These are phyloP conservation scores for Calophaca sinica DNA, from an alignment of 306 rosid genomes.

Conservation along the genomic window DNA sequence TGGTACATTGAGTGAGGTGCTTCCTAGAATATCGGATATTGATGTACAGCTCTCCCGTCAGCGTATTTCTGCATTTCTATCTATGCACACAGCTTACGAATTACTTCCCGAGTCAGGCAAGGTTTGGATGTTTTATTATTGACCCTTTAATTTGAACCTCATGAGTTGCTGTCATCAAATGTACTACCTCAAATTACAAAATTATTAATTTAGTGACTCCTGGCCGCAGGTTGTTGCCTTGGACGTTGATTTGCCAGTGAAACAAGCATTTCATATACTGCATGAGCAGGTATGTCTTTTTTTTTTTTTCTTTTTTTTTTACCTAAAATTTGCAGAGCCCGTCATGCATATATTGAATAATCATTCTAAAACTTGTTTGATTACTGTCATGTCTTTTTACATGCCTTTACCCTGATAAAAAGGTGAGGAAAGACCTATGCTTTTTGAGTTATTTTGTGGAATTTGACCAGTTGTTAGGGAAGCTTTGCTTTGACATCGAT, in stretches of 20 bases:
- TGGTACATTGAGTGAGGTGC: constrained; percentile 59
- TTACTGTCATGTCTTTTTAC: constrained; percentile 5
- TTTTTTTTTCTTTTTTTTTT: background rate
- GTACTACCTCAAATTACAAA: constrained; percentile 26
- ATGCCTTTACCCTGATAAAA: constrained; percentile 17
- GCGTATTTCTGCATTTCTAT: constrained; percentile 75
- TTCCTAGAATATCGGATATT: constrained; percentile 75
- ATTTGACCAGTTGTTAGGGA: constrained; percentile 12
- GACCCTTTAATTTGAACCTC: constrained; percentile 39
- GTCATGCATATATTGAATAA: constrained; percentile 35
- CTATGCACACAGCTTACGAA: constrained; percentile 77
- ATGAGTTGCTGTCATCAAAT: constrained; percentile 36
- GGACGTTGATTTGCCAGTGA: constrained; percentile 89
- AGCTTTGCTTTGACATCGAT: constrained; percentile 27
- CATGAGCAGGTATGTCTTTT: constrained; percentile 76
- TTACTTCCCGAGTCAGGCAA: constrained; percentile 98
- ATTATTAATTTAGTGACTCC: constrained; percentile 31
- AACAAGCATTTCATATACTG: constrained; percentile 91
- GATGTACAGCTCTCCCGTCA: constrained; percentile 81
- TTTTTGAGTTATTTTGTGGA: constrained; percentile 31
- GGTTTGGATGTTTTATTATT: constrained; percentile 71
- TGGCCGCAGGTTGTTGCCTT: constrained; percentile 79
- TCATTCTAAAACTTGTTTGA: background rate
- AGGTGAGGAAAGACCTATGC: background rate
- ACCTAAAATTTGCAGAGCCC: background rate